A percentile compares a stretch with the other conserved stretches of the same genome.
Evolutionary conservation across 2,329 filamentous ascomycete genomes (phyloP).

Genomic region (Sporothrix pallida): DNA sequence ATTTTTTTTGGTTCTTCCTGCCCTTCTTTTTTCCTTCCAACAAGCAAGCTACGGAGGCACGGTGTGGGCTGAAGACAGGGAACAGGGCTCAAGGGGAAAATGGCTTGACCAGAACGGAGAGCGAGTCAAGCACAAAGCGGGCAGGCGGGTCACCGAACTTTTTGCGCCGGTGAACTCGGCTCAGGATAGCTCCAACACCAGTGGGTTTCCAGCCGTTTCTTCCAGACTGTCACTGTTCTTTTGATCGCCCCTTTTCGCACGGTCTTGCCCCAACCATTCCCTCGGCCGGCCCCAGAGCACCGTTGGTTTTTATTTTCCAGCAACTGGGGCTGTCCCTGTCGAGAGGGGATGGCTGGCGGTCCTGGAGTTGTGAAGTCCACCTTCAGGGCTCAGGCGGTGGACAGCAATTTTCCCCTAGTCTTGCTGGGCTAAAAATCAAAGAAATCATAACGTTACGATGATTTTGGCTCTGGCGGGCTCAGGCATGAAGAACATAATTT

Average conservation of each 20-base stretch:
- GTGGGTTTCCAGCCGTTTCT: conserved; percentile 3
- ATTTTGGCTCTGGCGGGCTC: background rate
- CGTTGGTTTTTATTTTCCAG: background rate
- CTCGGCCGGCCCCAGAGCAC: background rate
- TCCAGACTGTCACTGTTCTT: background rate
- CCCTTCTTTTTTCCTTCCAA: background rate
- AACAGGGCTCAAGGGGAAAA: conserved; percentile 30
- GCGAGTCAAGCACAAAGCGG: background rate
- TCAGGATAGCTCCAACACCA: conserved; percentile 16
- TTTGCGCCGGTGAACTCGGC: conserved; percentile 24
- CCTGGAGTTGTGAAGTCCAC: background rate
- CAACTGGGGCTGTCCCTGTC: conserved; percentile 15
- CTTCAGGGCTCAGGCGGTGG: background rate
- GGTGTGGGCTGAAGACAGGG: conserved; percentile 29
- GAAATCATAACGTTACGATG: no score
- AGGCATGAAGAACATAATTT: background rate
- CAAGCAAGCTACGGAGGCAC: background rate
- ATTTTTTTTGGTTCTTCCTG: background rate
- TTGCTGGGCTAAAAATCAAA: no score
- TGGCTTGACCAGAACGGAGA: background rate
- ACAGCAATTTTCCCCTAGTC: background rate
- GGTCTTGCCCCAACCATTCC: background rate
- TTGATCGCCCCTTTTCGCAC: background rate
- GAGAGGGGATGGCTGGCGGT: background rate
- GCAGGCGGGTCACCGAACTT: conserved; percentile 8